phyloP scores from a whole-genome alignment of 768 basidiomycete species.

The Podaxis mareebaensis region DNA sequence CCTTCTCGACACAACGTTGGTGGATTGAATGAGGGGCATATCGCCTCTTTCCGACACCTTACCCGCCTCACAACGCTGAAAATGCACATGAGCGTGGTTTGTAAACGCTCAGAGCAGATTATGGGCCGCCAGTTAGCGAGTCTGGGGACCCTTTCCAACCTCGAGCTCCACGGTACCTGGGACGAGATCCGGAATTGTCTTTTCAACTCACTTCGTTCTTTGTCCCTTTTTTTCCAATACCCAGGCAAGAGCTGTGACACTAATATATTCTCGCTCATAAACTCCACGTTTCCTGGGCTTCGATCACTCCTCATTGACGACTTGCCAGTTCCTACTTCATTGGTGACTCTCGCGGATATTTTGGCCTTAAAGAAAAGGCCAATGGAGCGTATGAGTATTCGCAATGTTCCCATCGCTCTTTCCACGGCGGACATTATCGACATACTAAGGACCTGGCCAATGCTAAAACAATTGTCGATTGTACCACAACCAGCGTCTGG shows the following conservation, averaged over 20 bases:
- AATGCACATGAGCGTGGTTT: neutral
- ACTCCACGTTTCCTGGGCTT: neutral
- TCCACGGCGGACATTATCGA: neutral
- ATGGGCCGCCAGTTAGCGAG: neutral
- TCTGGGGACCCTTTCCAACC: neutral
- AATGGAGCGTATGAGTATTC: neutral
- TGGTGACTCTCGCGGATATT: neutral
- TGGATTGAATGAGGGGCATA: neutral
- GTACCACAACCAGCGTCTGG: neutral
- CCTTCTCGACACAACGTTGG: neutral
- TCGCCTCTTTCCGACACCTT: neutral
- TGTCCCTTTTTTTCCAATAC: neutral
- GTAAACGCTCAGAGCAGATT: neutral
- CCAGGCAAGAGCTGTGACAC: neutral
- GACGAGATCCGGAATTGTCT: neutral
- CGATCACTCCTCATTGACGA: neutral
- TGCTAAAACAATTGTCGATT: neutral
- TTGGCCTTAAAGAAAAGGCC: neutral
- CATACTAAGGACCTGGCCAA: neutral
- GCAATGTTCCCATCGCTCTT: neutral
- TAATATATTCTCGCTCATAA: neutral
- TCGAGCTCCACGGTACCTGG: neutral
- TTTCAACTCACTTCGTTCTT: neutral
- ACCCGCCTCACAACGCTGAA: neutral
- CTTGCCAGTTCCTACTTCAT: neutral